Base-by-base conservation (phyloP, 306 rosid genomes). In the Datisca glomerata region DNA sequence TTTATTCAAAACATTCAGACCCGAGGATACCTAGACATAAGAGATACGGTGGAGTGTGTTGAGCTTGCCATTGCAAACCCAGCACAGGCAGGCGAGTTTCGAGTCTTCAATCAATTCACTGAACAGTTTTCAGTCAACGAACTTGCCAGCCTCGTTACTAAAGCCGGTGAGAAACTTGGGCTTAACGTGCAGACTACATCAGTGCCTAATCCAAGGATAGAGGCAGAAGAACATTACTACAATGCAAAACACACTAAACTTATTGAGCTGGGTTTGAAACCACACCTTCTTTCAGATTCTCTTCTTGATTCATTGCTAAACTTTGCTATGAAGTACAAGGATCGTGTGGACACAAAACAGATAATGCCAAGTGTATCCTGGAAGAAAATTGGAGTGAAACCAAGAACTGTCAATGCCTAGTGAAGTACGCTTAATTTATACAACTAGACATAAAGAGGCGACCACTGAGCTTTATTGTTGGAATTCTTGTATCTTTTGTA, bases 171-270 rank as follows among this genome's bases (percentile, higher is more conserved):
- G 64, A 87, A 87, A 69, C 82, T 87, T 5, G 94, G 95, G 25
- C 60, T 87, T 21, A 53, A 68, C 19, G 97, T 87, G 55, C 49
- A 74, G 68, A 67, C 89, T 34, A 69, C 40, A 51, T 52, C 87
- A 10, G 97, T 87, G 48, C 93, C 94, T 62, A 87, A 83, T 78
- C 97, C 97, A 15, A 72, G 97, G 58, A 94, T 87, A 18, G 97
- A 87, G 65, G 82, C 80, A 21, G 97, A 87, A 79, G 97, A 83
- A 63, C 97, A 87, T 67, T 83, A 87, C 73, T 87, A 87, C 81
- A 87, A 87, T 15, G 86, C 94, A 59, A 87, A 74, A 61, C 93
- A 80, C 76, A 87, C 97, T 15, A 87, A 83, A 57, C 83, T 87
- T 17, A 53, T 80, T 39, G 91, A 87, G 68, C 69, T 87, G 74